Evolutionary conservation across 78 protist species (phyloP), one percentile per base, ranked within the genome.

Genomic region (Emiliania huxleyi): DNA sequence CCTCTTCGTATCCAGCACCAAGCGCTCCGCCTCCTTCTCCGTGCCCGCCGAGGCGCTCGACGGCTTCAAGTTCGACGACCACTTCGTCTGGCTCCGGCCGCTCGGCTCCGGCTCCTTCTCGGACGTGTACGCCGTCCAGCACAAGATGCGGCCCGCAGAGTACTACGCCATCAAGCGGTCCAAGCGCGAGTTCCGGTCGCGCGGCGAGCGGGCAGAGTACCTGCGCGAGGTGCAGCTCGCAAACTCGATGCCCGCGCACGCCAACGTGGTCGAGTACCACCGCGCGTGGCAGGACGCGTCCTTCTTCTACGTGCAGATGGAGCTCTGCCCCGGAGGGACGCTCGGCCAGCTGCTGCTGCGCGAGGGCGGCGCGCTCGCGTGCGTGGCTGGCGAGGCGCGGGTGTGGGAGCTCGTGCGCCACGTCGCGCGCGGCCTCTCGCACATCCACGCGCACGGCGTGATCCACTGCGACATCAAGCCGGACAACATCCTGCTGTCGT

Each of bases 401-500:
- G 62, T 84, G 69, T 84, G 90, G 71, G 71, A 46, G 69, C 1
- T 84, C 29, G 22, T 46, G 38, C 33, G 42, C 55, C 73, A 90
- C n/a, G 38, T 90, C 37, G 73, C 84, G 35, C 92, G 56, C 62
- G 92, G 88, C 5, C 88, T 90, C 22, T 2, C 26, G 81, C 81
- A 55, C 84, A 90, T 90, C 69, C 81, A 69, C 40, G 22, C 25
- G 0, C 42, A 15, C 42, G 79, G 29, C 42, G 48, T 90, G 79
- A 42, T 90, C 22, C 92, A 90, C 55, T 90, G 49, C 81, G 92
- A 90, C 56, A 35, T 90, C 26, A 90, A 90, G 55, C 84, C 88
- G 40, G 92, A 90, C 75, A 90, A 90, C 77, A 90, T 90, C 40
- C 77, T 90, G 22, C 42, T 90, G 37, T 45, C 56, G 44, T 5